A percentile compares a stretch with the other conserved stretches of the same genome.
phyloP scores from a whole-genome alignment of 441 rosid species.

The Viola pubescens region DNA sequence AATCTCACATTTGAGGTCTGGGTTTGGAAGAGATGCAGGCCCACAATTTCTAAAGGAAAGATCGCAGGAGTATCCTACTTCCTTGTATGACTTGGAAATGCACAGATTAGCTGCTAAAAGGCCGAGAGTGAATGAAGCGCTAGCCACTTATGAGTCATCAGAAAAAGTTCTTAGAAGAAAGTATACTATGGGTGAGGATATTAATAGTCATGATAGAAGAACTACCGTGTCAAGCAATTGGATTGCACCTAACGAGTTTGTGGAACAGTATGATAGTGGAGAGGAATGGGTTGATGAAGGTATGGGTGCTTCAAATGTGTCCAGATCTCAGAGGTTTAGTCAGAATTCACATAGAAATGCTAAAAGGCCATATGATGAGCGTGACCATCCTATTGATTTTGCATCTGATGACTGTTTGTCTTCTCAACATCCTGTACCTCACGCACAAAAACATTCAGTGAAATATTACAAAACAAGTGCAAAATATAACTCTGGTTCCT shows the following conservation, averaged over 20 bases:
- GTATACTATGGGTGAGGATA: conserved; percentile 24
- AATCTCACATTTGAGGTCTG: conserved; percentile 31
- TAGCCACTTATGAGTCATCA: conserved; percentile 21
- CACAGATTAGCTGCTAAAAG: conserved; percentile 26
- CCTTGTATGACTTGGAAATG: conserved; percentile 27
- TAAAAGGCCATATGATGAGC: conserved; percentile 25
- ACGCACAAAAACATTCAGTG: conserved; percentile 26
- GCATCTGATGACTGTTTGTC: conserved; percentile 28
- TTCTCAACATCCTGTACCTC: conserved; percentile 29
- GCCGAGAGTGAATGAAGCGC: conserved; percentile 37
- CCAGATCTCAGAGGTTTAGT: conserved; percentile 25
- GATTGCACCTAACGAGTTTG: conserved; percentile 27
- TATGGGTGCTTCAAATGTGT: conserved; percentile 18
- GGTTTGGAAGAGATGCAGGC: conserved; percentile 37
- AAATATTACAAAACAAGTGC: conserved; percentile 30
- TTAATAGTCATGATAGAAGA: conserved; percentile 25
- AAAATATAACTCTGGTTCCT: conserved; percentile 26
- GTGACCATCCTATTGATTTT: conserved; percentile 21
- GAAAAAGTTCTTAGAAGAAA: conserved; percentile 31
- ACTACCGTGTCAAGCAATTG: conserved; percentile 26
- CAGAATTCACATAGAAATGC: conserved; percentile 24
- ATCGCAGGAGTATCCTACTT: conserved; percentile 21
- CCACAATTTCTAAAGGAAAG: conserved; percentile 31
- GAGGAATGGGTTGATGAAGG: conserved; percentile 36
- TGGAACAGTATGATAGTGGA: conserved; percentile 27